phyloP scores from a whole-genome alignment of 2,329 filamentous ascomycete species.

The Apiospora sp. region DNA sequence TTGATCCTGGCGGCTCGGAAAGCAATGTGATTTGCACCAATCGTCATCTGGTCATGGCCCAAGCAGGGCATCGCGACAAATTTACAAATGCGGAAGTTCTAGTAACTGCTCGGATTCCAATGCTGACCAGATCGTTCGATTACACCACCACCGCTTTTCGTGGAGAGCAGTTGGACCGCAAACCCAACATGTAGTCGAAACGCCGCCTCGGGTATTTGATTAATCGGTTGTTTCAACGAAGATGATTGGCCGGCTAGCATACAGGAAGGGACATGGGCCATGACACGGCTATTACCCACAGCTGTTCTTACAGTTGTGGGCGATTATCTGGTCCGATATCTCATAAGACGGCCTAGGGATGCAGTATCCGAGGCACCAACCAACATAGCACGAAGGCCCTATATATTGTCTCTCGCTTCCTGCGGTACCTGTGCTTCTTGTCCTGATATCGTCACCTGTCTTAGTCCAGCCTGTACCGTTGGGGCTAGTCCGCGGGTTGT shows the following conservation, averaged over 20 bases:
- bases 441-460: background rate
- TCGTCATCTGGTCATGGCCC: background rate
- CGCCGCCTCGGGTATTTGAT: background rate
- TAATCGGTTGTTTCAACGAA: background rate
- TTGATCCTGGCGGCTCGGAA: background rate
- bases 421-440: background rate
- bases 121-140: background rate
- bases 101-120: background rate
- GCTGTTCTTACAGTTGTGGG: background rate
- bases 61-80: background rate
- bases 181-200: background rate
- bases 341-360: background rate
- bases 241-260: background rate
- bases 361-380: background rate
- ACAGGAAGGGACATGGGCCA: background rate
- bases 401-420: constrained; percentile 1
- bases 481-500: background rate
- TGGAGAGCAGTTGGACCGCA: too few species aligned
- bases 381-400: constrained; percentile 1
- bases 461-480: background rate
- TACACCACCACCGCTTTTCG: background rate
- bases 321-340: background rate
- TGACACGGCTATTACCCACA: background rate
- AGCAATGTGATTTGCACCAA: background rate
- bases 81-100: background rate